Evolutionary conservation across 2,329 filamentous ascomycete species (phyloP).

Genomic region (Aspergillus awamori): DNA sequence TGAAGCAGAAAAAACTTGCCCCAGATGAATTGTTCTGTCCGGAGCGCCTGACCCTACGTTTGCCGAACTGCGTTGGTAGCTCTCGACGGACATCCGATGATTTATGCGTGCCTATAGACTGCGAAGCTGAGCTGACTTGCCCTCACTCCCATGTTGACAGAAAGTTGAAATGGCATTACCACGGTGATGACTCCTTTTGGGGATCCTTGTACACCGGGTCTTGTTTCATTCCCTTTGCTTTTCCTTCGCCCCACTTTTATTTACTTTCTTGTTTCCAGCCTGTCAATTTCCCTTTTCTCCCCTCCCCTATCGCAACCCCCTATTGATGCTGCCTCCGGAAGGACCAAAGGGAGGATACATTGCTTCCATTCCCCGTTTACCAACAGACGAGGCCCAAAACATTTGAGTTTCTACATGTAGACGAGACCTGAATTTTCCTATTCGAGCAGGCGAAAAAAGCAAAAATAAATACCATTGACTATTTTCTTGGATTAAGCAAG

Average conservation of each 20-base stretch:
- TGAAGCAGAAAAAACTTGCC: neutral
- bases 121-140: neutral
- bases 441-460: neutral
- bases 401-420: constrained; percentile 11
- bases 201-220: neutral
- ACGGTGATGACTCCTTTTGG: neutral
- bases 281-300: neutral
- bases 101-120: constrained; percentile 6
- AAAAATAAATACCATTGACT: neutral
- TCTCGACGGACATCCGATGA: neutral
- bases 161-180: constrained; percentile 7
- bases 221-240: constrained; percentile 4
- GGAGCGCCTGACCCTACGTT: neutral
- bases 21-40: neutral
- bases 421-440: neutral
- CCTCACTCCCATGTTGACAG: neutral
- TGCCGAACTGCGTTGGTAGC: neutral
- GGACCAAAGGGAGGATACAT: constrained; percentile 10
- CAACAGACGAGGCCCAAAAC: constrained; percentile 1
- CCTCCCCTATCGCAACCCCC: neutral
- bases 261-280: neutral
- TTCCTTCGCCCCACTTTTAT: neutral
- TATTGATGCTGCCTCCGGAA: constrained; percentile 6
- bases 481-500: neutral
- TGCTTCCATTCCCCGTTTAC: neutral